Base-by-base conservation (phyloP, 441 rosid genomes). In the Euphorbia schlechtendalii region DNA sequence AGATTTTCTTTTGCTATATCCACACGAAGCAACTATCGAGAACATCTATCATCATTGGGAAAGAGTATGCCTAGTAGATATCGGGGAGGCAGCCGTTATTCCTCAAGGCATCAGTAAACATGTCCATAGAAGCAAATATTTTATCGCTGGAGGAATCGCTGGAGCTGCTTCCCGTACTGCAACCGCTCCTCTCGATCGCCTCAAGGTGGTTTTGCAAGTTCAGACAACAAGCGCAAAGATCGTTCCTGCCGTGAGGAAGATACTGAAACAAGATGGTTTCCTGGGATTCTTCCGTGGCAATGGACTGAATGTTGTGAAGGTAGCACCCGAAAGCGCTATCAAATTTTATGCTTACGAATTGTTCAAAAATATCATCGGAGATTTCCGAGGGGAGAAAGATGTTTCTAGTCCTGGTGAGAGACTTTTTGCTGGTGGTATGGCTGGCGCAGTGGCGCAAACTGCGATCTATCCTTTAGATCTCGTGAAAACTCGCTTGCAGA, bases 81-180 rank as follows among this genome's bases (percentile, higher is more conserved):
- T 94, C 67, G 99, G 99, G 38, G 99, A 94, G 73, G 93, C 87
- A 68, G 88, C 96, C 52, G 96, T 94, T 73, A 85, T 91, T 68
- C 99, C 98, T 1, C 90, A 89, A 71, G 98, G 96, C 75, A 91
- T 94, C 72, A 89, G 89, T 71, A 84, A 87, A 74, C 94, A 86
- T 49, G 96, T 85, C 53, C 83, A 85, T 61, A 77, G 89, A 77
- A 85, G 78, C 76, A 87, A 79, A 71, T 82, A 80, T 69, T 85
- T 94, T 49, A 83, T 94, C 22, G 96, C 99, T 0, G 99, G 99
- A 62, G 99, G 96, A 27, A 75, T 94, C 71, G 96, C 99, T 0
- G 99, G 98, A 65, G 99, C 99, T 32, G 84, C 87, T 61, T 91
- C 99, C 61, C 94, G 98, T n/a, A 94, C 96, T 53, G 96, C 79